phyloP scores from a whole-genome alignment of 1,284 basidiomycete species.

The Vanrija sp. region DNA sequence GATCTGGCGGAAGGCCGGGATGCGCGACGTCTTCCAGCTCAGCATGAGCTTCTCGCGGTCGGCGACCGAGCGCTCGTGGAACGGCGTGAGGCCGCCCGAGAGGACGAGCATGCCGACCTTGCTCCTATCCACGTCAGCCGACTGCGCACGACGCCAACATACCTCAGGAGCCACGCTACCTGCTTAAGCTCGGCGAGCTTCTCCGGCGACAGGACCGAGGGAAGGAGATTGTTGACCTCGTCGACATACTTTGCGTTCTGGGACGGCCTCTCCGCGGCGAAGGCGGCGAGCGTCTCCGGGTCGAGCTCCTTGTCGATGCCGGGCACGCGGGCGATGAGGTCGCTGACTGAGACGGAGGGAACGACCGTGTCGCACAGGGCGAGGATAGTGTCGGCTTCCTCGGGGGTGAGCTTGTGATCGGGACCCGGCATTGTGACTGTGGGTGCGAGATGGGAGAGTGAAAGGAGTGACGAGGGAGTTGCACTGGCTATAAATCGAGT shows the following conservation, averaged over 20 bases:
- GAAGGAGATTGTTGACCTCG: slow-evolving; percentile 7
- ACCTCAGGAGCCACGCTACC: slow-evolving; percentile 21
- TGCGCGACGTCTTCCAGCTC: slow-evolving; percentile 6
- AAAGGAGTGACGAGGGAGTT: no score
- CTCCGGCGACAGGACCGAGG: slow-evolving; percentile 3
- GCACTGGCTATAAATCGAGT: no score
- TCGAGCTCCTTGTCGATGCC: slow-evolving; percentile 1
- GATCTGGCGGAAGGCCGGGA: slow-evolving; percentile 7
- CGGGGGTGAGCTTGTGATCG: slow-evolving; percentile 1
- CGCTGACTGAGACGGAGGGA: slow-evolving; percentile 9
- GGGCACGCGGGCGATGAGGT: slow-evolving; percentile 10
- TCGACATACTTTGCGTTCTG: slow-evolving; percentile 1
- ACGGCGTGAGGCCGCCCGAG: slow-evolving; percentile 6
- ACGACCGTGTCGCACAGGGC: slow-evolving; percentile 21
- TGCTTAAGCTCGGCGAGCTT: slow-evolving; percentile 20
- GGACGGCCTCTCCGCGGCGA: slow-evolving; percentile 11
- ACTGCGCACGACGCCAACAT: background rate
- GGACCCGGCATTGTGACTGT: no score
- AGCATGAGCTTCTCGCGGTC: slow-evolving; percentile 13
- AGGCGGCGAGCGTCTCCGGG: slow-evolving; percentile 8
- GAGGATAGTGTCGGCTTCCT: slow-evolving; percentile 14
- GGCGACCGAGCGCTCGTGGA: slow-evolving; percentile 8
- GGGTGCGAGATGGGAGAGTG: no score
- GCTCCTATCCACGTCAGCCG: slow-evolving; percentile 1
- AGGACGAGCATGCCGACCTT: slow-evolving; percentile 9